A percentile compares a stretch with the other conserved stretches of the same genome.
phyloP scores from a whole-genome alignment of 2,329 filamentous ascomycete genomes.

The Claviceps pazoutovae region DNA sequence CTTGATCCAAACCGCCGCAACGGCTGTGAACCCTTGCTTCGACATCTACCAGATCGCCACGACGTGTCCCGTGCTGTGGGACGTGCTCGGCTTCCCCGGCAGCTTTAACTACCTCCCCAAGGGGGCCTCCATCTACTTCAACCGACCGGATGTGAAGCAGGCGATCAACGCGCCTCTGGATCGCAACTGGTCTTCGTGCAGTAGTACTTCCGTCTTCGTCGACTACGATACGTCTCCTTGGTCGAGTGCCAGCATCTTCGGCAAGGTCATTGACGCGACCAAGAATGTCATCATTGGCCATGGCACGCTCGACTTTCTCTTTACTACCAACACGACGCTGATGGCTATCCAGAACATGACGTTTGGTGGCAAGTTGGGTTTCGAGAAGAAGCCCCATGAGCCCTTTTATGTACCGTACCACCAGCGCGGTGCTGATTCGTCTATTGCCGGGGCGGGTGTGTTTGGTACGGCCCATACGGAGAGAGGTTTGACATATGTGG shows the following conservation, averaged over 20 bases:
- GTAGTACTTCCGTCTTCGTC: conserved; percentile 23
- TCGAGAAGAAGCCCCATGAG: conserved; percentile 42
- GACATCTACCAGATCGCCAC: conserved; percentile 56
- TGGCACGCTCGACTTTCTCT: conserved; percentile 55
- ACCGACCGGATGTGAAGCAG: conserved; percentile 52
- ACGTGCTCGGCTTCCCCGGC: conserved; percentile 57
- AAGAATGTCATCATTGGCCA: conserved; percentile 61
- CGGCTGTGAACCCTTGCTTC: conserved; percentile 59
- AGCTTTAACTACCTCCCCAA: conserved; percentile 46
- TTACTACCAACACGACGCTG: conserved; percentile 54
- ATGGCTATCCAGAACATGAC: conserved; percentile 70
- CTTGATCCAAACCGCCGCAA: conserved; percentile 39
- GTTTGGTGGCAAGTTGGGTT: conserved; percentile 56
- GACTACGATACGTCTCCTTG: conserved; percentile 15
- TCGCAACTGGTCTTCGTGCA: conserved; percentile 42
- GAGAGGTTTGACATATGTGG: conserved; percentile 57
- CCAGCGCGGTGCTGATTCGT: conserved; percentile 1
- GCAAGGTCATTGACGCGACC: conserved; percentile 56
- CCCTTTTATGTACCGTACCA: conserved; percentile 51
- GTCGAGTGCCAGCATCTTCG: conserved; percentile 24
- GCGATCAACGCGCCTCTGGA: conserved; percentile 48
- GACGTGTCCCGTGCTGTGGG: conserved; percentile 57
- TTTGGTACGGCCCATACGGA: conserved; percentile 59
- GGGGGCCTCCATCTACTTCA: conserved; percentile 46
- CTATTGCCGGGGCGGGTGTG: conserved; percentile 43